phyloP scores from a whole-genome alignment of 225 moss, liverwort and hornwort genomes.

The Bryum argenteum region DNA sequence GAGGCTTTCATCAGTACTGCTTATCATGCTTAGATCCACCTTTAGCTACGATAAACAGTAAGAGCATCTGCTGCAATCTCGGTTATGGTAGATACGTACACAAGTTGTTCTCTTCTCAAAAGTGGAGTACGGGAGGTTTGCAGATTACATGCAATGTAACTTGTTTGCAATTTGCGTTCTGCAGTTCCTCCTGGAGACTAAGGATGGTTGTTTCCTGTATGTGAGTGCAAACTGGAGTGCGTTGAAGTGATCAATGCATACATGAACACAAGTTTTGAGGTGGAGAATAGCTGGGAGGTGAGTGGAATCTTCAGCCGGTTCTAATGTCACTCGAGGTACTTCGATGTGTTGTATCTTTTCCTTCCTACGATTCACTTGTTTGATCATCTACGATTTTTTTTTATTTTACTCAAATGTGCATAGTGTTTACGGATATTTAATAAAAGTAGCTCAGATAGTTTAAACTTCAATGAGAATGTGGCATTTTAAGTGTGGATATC shows the following conservation, averaged over 20 bases:
- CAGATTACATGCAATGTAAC: conserved; percentile 7
- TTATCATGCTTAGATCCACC: conserved; percentile 84
- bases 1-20: conserved; percentile 95
- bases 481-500: no score
- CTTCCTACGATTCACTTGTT: not conserved
- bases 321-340: conserved; percentile 78
- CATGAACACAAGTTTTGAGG: conserved; percentile 73
- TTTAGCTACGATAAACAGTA: conserved; percentile 82
- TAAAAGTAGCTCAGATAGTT: no score
- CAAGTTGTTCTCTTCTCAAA: not conserved
- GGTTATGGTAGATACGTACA: conserved; percentile 2
- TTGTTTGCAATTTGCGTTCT: conserved; percentile 21
- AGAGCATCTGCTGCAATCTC: conserved; percentile 39
- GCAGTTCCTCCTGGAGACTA: conserved; percentile 96
- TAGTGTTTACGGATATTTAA: no score
- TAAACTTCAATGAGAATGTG: no score
- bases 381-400: no score
- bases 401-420: no score
- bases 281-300: conserved; percentile 92
- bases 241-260: conserved; percentile 78
- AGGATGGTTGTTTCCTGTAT: conserved; percentile 95
- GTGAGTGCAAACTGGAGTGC: conserved; percentile 89
- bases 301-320: conserved; percentile 52
- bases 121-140: not conserved
- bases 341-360: conserved; percentile 20